Evolutionary conservation across 2,329 filamentous ascomycete species (phyloP).

Genomic region (Ceratocystis diversiconidia): DNA sequence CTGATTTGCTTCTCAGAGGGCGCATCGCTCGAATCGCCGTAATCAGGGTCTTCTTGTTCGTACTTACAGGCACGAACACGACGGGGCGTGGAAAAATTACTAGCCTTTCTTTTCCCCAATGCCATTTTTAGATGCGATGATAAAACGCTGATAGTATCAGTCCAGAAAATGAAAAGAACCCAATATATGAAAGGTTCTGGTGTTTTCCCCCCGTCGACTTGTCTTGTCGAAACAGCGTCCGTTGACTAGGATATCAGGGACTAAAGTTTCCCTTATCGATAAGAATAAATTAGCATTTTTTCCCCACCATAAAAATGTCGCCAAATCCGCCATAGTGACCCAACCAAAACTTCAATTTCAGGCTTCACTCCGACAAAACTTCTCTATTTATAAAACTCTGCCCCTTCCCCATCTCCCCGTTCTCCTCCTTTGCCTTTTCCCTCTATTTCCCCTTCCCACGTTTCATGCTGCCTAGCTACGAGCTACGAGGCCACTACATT

Average conservation of each 20-base stretch:
- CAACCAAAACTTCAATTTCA: too few species aligned
- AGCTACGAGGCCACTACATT: not conserved
- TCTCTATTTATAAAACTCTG: not conserved
- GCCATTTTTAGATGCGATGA: slow-evolving; percentile 23
- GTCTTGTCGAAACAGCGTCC: too few species aligned
- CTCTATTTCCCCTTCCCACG: not conserved
- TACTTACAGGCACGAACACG: slow-evolving; percentile 30
- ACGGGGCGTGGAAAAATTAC: slow-evolving; percentile 27
- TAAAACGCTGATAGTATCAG: not conserved
- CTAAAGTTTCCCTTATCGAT: slow-evolving; percentile 13
- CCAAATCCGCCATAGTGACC: not conserved
- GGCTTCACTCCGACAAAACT: not conserved
- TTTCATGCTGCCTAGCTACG: not conserved
- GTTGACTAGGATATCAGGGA: not conserved
- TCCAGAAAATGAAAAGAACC: not conserved
- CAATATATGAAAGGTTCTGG: not conserved
- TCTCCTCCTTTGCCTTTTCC: not conserved
- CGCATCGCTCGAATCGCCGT: slow-evolving; percentile 25
- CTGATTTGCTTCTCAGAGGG: slow-evolving; percentile 23
- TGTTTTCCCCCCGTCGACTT: not conserved
- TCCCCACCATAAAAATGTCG: not conserved
- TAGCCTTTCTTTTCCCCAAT: slow-evolving; percentile 30
- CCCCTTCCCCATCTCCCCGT: not conserved
- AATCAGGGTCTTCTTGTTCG: slow-evolving; percentile 32
- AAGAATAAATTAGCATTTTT: not conserved